phyloP scores from a whole-genome alignment of 78 protist genomes.

The Polysphondylium violaceum region DNA sequence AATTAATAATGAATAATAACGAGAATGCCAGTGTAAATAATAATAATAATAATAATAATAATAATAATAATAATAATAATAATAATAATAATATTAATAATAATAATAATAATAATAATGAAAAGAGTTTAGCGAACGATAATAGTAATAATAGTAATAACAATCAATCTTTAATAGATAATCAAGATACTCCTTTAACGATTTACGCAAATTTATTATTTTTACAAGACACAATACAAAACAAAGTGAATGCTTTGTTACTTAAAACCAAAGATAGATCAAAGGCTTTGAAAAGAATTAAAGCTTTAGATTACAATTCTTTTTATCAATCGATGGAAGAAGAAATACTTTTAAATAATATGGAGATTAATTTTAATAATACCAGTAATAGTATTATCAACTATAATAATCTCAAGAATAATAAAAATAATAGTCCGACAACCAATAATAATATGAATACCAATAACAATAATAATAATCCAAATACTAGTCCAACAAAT shows the following conservation, averaged over 20 bases:
- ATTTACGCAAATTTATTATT: neutral
- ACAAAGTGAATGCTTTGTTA: neutral
- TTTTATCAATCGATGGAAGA: neutral
- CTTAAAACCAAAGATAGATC: too few species aligned
- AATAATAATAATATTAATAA: neutral
- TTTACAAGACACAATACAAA: neutral
- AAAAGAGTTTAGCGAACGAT: neutral
- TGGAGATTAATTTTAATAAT: neutral
- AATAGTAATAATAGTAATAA: neutral
- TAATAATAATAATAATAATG: neutral
- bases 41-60: neutral
- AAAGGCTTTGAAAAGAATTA: neutral
- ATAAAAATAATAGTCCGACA: neutral
- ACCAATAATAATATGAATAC: neutral
- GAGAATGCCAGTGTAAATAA: neutral
- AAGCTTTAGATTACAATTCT: neutral
- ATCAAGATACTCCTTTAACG: neutral
- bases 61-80: neutral
- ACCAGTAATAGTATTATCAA: neutral
- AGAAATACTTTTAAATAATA: neutral
- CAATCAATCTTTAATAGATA: neutral
- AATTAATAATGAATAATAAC: too few species aligned
- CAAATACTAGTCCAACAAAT: neutral
- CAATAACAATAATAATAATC: slow-evolving; percentile 6
- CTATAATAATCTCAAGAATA: neutral